phyloP scores from a whole-genome alignment of 2,329 filamentous ascomycete genomes.

The Talaromyces sp. region DNA sequence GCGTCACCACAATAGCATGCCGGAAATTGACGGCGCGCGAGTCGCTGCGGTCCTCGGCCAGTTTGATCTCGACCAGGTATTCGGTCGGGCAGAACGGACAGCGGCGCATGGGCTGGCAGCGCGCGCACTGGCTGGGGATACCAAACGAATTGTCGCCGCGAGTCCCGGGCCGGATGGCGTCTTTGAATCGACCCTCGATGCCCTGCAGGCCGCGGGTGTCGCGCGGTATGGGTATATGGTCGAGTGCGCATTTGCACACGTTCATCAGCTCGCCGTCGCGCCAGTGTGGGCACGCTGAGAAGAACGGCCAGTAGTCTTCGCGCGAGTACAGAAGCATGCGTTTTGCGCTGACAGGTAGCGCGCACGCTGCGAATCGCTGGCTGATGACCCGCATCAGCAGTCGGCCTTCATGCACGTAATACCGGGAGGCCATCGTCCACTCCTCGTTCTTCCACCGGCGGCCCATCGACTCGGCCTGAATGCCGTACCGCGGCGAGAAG shows the following conservation, averaged over 20 bases:
- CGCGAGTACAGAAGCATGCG: slow-evolving; percentile 55
- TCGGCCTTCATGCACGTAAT: slow-evolving; percentile 48
- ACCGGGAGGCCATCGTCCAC: slow-evolving; percentile 54
- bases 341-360: slow-evolving; percentile 47
- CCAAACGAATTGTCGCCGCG: slow-evolving; percentile 36
- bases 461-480: slow-evolving; percentile 42
- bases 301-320: slow-evolving; percentile 58
- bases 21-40: slow-evolving; percentile 42
- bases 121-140: slow-evolving; percentile 45
- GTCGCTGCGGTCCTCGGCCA: slow-evolving; percentile 51
- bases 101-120: slow-evolving; percentile 55
- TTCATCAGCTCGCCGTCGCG: slow-evolving; percentile 56
- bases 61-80: slow-evolving; percentile 56
- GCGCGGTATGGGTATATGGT: slow-evolving; percentile 49
- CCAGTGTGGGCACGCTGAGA: slow-evolving; percentile 60
- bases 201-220: slow-evolving; percentile 34
- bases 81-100: slow-evolving; percentile 60
- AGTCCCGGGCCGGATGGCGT: slow-evolving; percentile 18
- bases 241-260: slow-evolving; percentile 57
- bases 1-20: slow-evolving; percentile 55
- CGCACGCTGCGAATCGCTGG: slow-evolving; percentile 48
- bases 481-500: slow-evolving; percentile 44
- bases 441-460: slow-evolving; percentile 51
- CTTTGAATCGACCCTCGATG: slow-evolving; percentile 39
- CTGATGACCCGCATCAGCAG: slow-evolving; percentile 56